Base-by-base conservation (phyloP, 164 flowering plant species). In the Magnolia changhungtana region DNA sequence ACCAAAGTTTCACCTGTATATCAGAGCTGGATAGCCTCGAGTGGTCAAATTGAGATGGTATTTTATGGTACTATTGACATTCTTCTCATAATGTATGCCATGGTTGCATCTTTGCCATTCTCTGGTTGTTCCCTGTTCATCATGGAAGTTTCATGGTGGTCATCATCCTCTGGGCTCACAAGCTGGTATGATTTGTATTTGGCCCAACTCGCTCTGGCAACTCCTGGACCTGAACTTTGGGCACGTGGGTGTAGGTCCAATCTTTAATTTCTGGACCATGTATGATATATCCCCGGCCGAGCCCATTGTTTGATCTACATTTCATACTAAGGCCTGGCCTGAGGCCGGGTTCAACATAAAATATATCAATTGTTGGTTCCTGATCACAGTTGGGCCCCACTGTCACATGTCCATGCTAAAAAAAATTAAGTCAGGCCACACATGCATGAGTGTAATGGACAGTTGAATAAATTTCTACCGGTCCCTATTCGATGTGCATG, bases 61-160 rank as follows among this genome's bases (percentile, higher is more conserved):
- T 0, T 73, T 66, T 14, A 80, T 50, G 19, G 69, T 73, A 65
- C 75, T 78, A 4, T 50, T 16, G 16, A 83, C 45, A 18, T 85
- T 77, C 3, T 74, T 8, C 4, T 29, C 68, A 71, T 81, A 83
- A 52, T 70, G 55, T 49, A 83, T 1, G 58, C 37, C 63, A 0
- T 10, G 11, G 72, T 80, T 80, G 78, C 87, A 85, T 70, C 85
- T 85, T 1, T 8, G 19, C 82, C 82, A 85, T 59, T 66, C 58
- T 1, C 29, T 18, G 16, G 71, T 69, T 2, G 81, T 78, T 21
- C 81, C 84, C 84, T 83, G 77, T 0, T 27, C 8, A 10, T 55
- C 18, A 55, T 10, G 61, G 18, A 55, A 55, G 18, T 55, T 2
- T 16, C 0, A 55, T 2, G 3, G 9, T 55, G 3, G 61, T 55